Evolutionary conservation across 1,139 yeast genomes (phyloP).

Genomic region (Candida anutae): DNA sequence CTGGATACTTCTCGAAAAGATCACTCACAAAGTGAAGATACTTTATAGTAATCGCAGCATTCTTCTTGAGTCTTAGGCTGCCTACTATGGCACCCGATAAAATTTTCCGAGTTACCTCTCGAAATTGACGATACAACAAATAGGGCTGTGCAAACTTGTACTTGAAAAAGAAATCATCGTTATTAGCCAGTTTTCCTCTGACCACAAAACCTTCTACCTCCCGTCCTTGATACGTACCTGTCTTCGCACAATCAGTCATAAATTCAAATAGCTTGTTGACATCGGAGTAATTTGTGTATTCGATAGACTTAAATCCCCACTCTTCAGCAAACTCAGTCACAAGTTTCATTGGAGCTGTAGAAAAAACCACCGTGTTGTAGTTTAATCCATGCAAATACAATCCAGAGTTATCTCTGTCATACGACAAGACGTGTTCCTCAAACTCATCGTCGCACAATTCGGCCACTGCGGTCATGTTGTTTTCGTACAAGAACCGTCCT

Average conservation of each 20-base stretch:
- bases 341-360: constrained; percentile 52
- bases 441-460: constrained; percentile 89
- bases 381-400: constrained; percentile 87
- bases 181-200: constrained; percentile 36
- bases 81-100: constrained; percentile 26
- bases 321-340: constrained; percentile 53
- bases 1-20: constrained; percentile 39
- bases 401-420: constrained; percentile 61
- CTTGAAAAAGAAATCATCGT: constrained; percentile 70
- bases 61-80: constrained; percentile 37
- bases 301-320: constrained; percentile 68
- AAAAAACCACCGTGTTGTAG: constrained; percentile 53
- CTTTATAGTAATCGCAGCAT: constrained; percentile 52
- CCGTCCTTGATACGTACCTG: constrained; percentile 62
- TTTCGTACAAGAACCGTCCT: constrained; percentile 44
- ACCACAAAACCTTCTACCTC: constrained; percentile 95
- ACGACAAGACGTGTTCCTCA: constrained; percentile 89
- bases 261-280: constrained; percentile 40
- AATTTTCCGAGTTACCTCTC: constrained; percentile 72
- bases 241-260: constrained; percentile 48
- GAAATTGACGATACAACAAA: constrained; percentile 78
- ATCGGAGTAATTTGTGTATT: constrained; percentile 31
- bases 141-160: constrained; percentile 95
- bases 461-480: constrained; percentile 76
- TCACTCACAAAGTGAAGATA: constrained; percentile 64